Evolutionary conservation across 495 filamentous ascomycete species (phyloP), one percentile per base, ranked within the genome.

Genomic region (Rostrohypoxylon terebratum): DNA sequence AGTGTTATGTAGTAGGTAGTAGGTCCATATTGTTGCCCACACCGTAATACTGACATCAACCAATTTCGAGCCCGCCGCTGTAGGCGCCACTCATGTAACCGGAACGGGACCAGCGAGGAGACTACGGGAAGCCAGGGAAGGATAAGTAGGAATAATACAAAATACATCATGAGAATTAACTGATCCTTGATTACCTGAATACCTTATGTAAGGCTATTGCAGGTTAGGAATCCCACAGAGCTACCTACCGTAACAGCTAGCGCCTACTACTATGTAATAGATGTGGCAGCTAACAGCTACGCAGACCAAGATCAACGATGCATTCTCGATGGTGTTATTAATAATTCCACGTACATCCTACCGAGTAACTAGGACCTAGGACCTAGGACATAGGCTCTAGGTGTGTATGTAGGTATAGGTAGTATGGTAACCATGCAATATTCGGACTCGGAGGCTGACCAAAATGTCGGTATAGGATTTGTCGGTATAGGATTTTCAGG

Each of bases 21-120:
- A 51, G 47, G 47, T 51, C 47, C 47, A 51, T 23, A 25, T 59
- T 14, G 58, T 63, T 42, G 33, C 34, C 61, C 59, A 72, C 69
- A 67, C 69, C 69, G 69, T 72, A 72, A 72, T 68, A 72, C 53
- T 72, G 69, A 72, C 69, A 72, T 72, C 69, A 72, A 68, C 47
- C 9, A 55, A 68, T 68, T 72, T 68, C 59, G 18, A 58, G 44
- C 42, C 59, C 51, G 69, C 69, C 69, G 69, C 69, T 72, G 64
- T 68, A 72, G 64, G 69, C 69, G 69, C 69, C 69, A 72, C 42
- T 59, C 63, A 55, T 53, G 59, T 63, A 69, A 59, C 66, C 59
- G 44, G 50, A 69, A 51, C 66, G 66, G 42, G 51, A 59, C 23
- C 42, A 59, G 38, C 23, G 20, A 20, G 28, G 31, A 33, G 23